These are phyloP conservation scores for maize (Zea mays) DNA, from an alignment of 176 grass and related monocot genomes.

Conservation along the genomic window Zm-B73-REFERENCE-NAM-5.0 NC_050099.1:183566501-183567000, in stretches of 20 bases:
- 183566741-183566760: conserved; percentile 33
- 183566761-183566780: neutral
- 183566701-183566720: conserved; percentile 63
- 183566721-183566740: conserved; percentile 30
- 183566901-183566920: conserved; percentile 97
- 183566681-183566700: conserved; percentile 43
- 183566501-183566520: conserved; percentile 39
- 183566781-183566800: conserved; percentile 15
- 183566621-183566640: conserved; percentile 24
- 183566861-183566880: conserved; percentile 91
- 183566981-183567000: neutral
- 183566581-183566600: neutral
- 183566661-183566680: conserved; percentile 39
- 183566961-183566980: neutral
- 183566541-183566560: conserved; percentile 22
- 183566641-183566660: conserved; percentile 42
- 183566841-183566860: conserved; percentile 89
- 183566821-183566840: conserved; percentile 35
- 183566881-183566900: conserved; percentile 85
- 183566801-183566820: conserved; percentile 6
- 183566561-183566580: conserved; percentile 12
- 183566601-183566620: conserved; percentile 2
- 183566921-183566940: conserved; percentile 73
- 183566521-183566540: conserved; percentile 37
- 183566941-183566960: neutral